Evolutionary conservation across 257 asterid species (phyloP).

Genomic region (Solanum pimpinellifolium): DNA sequence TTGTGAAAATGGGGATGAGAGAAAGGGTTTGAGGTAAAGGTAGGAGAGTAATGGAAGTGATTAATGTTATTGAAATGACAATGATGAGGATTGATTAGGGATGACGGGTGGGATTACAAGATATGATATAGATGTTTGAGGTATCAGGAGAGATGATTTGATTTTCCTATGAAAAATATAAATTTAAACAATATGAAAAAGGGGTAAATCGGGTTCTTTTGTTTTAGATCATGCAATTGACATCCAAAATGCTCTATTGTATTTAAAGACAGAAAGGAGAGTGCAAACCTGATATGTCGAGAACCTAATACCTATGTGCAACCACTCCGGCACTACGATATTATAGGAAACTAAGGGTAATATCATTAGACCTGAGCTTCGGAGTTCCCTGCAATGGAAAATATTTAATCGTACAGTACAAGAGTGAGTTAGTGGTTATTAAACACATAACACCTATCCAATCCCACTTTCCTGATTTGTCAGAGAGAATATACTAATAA

Average conservation of each 20-base stretch:
- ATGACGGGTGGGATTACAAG: too few species aligned
- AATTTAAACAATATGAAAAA: too few species aligned
- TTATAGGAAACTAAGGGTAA: background rate
- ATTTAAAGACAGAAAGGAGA: background rate
- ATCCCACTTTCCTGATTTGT: background rate
- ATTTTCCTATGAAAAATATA: too few species aligned
- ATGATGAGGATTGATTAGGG: background rate
- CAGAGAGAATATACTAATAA: too few species aligned
- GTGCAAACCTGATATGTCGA: background rate
- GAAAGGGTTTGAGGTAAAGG: background rate
- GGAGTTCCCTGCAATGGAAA: background rate
- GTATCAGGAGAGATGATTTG: background rate
- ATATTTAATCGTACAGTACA: background rate
- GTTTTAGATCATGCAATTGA: background rate
- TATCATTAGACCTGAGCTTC: background rate
- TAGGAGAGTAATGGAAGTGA: background rate
- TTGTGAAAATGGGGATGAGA: background rate
- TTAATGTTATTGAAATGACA: too few species aligned
- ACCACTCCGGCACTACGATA: background rate
- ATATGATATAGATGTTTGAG: background rate
- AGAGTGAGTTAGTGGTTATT: background rate
- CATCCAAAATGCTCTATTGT: background rate
- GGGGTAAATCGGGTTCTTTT: background rate
- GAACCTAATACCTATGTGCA: background rate
- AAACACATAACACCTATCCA: background rate